Evolutionary conservation across 106 monocot genomes (phyloP).

Genomic region (Dactylorhiza incarnata): DNA sequence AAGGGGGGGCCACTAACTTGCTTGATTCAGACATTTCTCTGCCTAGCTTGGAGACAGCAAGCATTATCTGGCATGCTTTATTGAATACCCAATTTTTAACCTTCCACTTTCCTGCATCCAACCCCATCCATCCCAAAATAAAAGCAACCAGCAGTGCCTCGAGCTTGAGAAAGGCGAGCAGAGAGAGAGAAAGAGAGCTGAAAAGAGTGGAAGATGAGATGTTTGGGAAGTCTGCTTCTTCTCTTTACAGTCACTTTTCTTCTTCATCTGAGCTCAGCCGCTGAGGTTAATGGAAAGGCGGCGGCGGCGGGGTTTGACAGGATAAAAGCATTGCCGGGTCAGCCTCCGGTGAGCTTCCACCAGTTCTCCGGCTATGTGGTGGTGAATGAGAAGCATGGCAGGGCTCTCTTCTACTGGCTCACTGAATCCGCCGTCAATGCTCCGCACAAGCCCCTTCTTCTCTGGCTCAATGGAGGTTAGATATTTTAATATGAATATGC

Average conservation of each 20-base stretch:
- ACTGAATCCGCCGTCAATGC: constrained; percentile 54
- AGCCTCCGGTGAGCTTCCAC: constrained; percentile 57
- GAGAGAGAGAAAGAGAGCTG: neutral
- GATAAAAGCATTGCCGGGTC: constrained; percentile 59
- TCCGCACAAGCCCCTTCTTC: constrained; percentile 64
- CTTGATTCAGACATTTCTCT: too few relatives aligned
- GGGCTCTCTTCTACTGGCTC: constrained; percentile 96
- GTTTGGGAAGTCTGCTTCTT: neutral
- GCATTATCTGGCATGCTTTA: neutral
- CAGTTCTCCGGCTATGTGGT: constrained; percentile 90
- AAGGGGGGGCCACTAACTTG: too few relatives aligned
- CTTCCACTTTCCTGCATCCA: too few relatives aligned
- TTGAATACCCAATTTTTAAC: constrained; percentile 1
- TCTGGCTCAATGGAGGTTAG: constrained; percentile 98
- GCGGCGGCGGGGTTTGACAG: constrained; percentile 18
- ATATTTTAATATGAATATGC: neutral
- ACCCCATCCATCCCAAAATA: too few relatives aligned
- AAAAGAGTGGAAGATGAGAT: neutral
- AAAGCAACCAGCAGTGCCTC: too few relatives aligned
- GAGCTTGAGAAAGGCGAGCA: too few relatives aligned
- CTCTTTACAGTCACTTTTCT: neutral
- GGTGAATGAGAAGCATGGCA: constrained; percentile 61
- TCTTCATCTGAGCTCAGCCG: neutral
- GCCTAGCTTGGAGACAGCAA: neutral
- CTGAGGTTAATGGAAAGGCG: neutral